Base-by-base conservation (phyloP, 345 rosid genomes). In the Lumnitzera racemosa region DNA sequence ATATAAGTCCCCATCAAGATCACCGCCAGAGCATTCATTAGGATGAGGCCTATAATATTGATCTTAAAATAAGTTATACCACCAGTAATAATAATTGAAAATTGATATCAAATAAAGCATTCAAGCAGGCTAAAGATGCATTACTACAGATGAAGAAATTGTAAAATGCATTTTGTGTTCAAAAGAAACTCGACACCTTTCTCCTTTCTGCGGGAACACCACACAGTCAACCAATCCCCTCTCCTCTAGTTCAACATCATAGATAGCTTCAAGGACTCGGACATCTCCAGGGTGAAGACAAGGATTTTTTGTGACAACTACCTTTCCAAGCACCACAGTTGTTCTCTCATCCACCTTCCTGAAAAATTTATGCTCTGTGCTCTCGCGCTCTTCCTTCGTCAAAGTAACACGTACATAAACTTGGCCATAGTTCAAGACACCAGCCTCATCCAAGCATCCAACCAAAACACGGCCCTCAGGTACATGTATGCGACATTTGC, bases 1-100 rank as follows among this genome's bases (percentile, higher is more conserved):
- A 74, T 70, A 94, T 61, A 71, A 78, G 76, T 94, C 99, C 55
- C 99, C 97, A 59, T 94, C 99, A 61, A 94, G 97, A 83, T 90
- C 99, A 54, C 97, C 99, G 57, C 99, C 99, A 16, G 94, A 90
- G 76, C 95, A 94, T 83, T 94, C 97, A 65, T 84, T 90, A 51
- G 96, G 96, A 80, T 94, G 97, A 54, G 99, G 99, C 91, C 99
- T 94, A 78, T 50, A 46, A 36, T 9, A 36, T 36, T 4, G 43
- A 36, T 36, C 43, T 36, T 36, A 57, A 66, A 20, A 59, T 36
- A 46, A 51, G 64, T 54, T 57, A 57, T 67, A 52, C 60, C 65
- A 52, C 46, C 49, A 51, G 47, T 50, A 11, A 11, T 25, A 31
- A 16, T 50, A 15, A 15, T n/a, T 24, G 23, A n/a, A 49, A 60